Base-by-base conservation (phyloP, 192 early-diverging fungal genomes). In the Bifiguratus adelaidae region DNA sequence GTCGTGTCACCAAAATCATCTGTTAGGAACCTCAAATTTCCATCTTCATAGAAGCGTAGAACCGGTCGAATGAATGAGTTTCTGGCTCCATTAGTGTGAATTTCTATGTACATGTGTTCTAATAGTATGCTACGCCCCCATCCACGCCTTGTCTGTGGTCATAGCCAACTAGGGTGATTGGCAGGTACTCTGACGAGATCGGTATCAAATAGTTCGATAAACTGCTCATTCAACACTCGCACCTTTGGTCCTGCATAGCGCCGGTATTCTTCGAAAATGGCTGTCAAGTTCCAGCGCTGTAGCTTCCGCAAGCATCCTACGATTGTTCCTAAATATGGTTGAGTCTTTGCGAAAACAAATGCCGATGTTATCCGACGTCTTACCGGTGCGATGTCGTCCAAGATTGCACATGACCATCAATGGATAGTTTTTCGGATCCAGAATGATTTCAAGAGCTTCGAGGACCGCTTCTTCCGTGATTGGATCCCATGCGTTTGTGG, bases 391-490 rank as follows among this genome's bases (percentile, higher is more conserved):
- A 70, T 99, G 96, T 33, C 96, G 61, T 4, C 96, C 96, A 13
- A 96, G 69, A 52, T 97, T 99, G 62, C 95, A 99, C 94, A 97
- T 97, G 24, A 99, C 79, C 29, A 90, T 89, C 78, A 99, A 76
- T 22, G 96, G 96, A 56, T 94, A 93, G 67, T 88, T 88, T 18
- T 64, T 62, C 21, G 89, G 86, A 50, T 93, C 83, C 42, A 96
- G 67, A 32, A 95, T 87, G 20, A 89, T 49, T 36, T 86, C 88
- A 30, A 93, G 77, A 26, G 88, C 88, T 50, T 91, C 89, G 3
- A 95, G 70, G 7, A 95, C 91, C 25, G 89, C 84, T 63, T 99
- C 96, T 55, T 99, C 96, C 8, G 92, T 94, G 18, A 99, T 92
- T 11, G 93, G 92, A 60, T 99, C 96, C 78, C 89, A 96, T 16